Conservation (phyloP, 805 yeast genomes). For the Wickerhamiella slavikovae region DNA sequence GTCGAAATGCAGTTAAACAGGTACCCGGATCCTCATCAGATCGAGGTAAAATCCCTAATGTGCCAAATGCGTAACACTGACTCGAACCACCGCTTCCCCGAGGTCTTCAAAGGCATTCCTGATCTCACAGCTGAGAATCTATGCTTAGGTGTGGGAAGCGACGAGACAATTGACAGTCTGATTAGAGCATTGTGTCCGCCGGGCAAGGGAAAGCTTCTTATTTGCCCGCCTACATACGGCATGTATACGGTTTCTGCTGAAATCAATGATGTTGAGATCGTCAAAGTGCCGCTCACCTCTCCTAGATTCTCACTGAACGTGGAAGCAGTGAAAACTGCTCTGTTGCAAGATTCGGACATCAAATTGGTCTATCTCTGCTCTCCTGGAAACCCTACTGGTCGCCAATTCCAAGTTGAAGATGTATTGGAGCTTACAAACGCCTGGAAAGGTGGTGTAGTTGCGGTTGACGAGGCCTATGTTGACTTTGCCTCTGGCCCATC, state of each 20-base stretch:
- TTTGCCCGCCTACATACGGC: constrained; percentile 92
- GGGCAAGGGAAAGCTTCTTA: constrained; percentile 57
- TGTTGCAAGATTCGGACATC: constrained; percentile 37
- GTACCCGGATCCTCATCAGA: constrained; percentile 94
- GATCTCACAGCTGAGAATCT: constrained; percentile 43
- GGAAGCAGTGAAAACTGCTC: constrained; percentile 29
- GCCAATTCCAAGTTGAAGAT: constrained; percentile 28
- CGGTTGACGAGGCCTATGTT: constrained; percentile 83
- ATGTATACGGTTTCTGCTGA: constrained; percentile 87
- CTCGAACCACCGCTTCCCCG: too few species aligned
- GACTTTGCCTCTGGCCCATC: constrained; percentile 76
- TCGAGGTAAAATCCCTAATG: constrained; percentile 48
- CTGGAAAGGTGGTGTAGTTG: constrained; percentile 60
- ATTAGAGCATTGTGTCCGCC: constrained; percentile 74
- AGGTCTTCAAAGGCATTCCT: constrained; percentile 10
- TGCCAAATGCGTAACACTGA: constrained; percentile 48
- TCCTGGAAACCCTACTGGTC: constrained; percentile 94
- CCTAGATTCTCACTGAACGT: constrained; percentile 35
- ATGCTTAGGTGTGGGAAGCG: constrained; percentile 93
- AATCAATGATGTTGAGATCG: constrained; percentile 69
- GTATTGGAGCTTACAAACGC: constrained; percentile 28
- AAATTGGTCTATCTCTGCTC: constrained; percentile 73
- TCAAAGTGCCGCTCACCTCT: constrained; percentile 48
- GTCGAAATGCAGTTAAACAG: constrained; percentile 45
- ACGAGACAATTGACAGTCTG: constrained; percentile 79